These are phyloP conservation scores for Neocucurbitaria cava DNA, from an alignment of 2,329 filamentous ascomycete genomes.

Conservation along the genomic window DNA sequence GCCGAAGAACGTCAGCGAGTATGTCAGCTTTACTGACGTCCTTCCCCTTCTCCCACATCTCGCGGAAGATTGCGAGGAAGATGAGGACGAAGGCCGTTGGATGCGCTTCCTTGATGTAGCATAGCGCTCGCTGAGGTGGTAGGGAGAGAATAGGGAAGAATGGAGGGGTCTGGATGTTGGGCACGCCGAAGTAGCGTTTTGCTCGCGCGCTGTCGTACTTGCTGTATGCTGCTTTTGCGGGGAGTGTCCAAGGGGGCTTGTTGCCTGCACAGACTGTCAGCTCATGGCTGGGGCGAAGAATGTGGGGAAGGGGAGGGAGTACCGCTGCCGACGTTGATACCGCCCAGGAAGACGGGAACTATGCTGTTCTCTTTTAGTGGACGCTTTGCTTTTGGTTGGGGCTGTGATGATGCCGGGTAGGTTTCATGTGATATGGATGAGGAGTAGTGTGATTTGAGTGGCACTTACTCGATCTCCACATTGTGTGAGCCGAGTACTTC, in stretches of 20 bases:
- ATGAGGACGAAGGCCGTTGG: constrained; percentile 57
- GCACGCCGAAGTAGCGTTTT: constrained; percentile 59
- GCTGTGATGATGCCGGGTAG: not conserved
- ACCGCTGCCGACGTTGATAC: constrained; percentile 54
- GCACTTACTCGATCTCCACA: constrained; percentile 70
- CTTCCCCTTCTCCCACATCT: constrained; percentile 67
- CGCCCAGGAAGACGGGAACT: constrained; percentile 72
- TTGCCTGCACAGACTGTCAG: constrained; percentile 62
- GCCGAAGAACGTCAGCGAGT: constrained; percentile 54
- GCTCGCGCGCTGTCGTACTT: constrained; percentile 58
- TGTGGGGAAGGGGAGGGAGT: constrained; percentile 13
- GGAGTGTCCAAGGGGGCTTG: constrained; percentile 74
- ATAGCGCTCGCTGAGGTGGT: constrained; percentile 69
- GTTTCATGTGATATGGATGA: not conserved
- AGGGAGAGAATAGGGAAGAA: constrained; percentile 65
- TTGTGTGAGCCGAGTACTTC: constrained; percentile 63
- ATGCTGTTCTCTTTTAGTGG: constrained; percentile 57
- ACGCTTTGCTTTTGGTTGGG: not conserved
- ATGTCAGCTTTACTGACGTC: constrained; percentile 66
- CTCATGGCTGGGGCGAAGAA: not conserved
- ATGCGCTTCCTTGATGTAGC: constrained; percentile 69
- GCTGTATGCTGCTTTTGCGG: constrained; percentile 70
- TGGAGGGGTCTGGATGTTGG: constrained; percentile 51
- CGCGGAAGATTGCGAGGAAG: constrained; percentile 63
- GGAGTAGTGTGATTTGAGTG: not conserved